Percentiles rank a stretch among this genome's conserved stretches.
Conservation (phyloP, 1,284 basidiomycete species). For the Malassezia pachydermatis region DNA sequence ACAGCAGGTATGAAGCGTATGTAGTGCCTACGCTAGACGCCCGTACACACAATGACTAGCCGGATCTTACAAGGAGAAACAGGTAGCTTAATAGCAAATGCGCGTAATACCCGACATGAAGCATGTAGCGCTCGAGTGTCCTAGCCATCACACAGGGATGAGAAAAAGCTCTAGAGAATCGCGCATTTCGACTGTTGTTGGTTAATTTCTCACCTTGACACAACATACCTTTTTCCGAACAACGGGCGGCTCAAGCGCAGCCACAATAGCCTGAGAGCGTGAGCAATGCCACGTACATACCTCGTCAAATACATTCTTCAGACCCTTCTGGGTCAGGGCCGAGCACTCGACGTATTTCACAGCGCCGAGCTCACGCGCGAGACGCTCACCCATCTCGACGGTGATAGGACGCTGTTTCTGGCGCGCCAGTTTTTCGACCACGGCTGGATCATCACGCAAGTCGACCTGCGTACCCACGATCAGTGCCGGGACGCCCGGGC, state of each 20-base stretch:
- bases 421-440: constrained; percentile 85
- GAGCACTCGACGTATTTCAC: constrained; percentile 99
- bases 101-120: too few species aligned
- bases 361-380: constrained; percentile 87
- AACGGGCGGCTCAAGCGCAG: constrained; percentile 90
- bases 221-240: constrained; percentile 59
- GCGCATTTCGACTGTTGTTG: constrained; percentile 58
- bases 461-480: constrained; percentile 99
- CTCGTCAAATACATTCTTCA: constrained; percentile 99
- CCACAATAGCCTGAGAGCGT: constrained; percentile 74
- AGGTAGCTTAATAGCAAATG: too few species aligned
- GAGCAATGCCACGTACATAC: constrained; percentile 16
- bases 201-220: background rate
- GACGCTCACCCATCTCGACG: constrained; percentile 76
- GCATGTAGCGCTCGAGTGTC: too few species aligned
- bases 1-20: too few species aligned
- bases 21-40: too few species aligned
- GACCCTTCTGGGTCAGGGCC: constrained; percentile 91
- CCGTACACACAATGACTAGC: too few species aligned
- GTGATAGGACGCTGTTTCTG: constrained; percentile 92
- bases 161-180: constrained; percentile 69
- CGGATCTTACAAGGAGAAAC: too few species aligned
- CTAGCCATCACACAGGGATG: too few species aligned
- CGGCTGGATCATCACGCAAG: constrained; percentile 81
- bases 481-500: constrained; percentile 97